Percentiles rank a stretch among this genome's conserved stretches.
Conservation (phyloP, 768 basidiomycete species). For the Galerina marginata region DNA sequence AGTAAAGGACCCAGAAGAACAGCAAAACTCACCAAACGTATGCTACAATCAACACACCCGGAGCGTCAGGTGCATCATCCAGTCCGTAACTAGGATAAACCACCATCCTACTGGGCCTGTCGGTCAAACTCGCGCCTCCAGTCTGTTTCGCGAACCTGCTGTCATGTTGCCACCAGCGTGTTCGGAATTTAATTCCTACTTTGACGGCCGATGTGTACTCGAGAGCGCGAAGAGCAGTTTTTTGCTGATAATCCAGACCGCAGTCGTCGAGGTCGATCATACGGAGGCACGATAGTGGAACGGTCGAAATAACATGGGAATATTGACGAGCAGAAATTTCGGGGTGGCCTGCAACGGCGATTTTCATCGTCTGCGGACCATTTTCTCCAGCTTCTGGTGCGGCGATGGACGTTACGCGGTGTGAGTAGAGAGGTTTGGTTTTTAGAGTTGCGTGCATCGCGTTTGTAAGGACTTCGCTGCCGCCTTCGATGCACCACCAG, state of each 20-base stretch:
- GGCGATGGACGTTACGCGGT: conserved; percentile 12
- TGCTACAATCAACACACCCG: conserved; percentile 24
- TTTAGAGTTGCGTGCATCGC: conserved; percentile 4
- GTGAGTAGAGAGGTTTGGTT: conserved; percentile 6
- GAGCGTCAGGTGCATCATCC: conserved; percentile 8
- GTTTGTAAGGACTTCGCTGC: conserved; percentile 8
- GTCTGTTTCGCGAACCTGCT: neutral
- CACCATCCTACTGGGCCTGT: conserved; percentile 18
- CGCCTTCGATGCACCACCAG: conserved; percentile 24
- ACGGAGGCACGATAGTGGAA: conserved; percentile 14
- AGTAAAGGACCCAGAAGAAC: neutral
- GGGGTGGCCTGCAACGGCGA: conserved; percentile 7
- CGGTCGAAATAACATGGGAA: conserved; percentile 21
- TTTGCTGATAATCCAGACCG: conserved; percentile 14
- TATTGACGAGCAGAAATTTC: conserved; percentile 7
- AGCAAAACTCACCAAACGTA: conserved; percentile 17
- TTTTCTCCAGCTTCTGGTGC: neutral
- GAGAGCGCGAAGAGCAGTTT: conserved; percentile 18
- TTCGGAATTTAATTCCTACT: conserved; percentile 21
- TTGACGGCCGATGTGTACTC: conserved; percentile 19
- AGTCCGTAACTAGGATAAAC: conserved; percentile 23
- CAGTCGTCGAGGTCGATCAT: conserved; percentile 15
- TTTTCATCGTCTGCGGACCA: conserved; percentile 9
- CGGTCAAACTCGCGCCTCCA: conserved; percentile 19
- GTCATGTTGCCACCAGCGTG: conserved; percentile 21